Evolutionary conservation across 345 rosid genomes (phyloP).

Genomic region (Eucalyptus pauciflora): DNA sequence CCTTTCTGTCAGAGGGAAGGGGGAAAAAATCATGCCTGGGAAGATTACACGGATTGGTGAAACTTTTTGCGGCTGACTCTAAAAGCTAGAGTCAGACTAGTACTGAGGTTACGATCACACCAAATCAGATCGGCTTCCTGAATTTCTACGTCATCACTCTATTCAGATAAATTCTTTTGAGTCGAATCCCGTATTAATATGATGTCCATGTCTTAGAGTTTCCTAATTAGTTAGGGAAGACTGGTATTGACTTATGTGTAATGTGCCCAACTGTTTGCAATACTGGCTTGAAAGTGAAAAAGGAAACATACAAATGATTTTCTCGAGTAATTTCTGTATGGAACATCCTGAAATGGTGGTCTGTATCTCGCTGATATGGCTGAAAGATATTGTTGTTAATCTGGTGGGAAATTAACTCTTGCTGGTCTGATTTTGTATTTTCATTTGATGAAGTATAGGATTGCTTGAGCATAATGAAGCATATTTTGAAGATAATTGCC

Average conservation of each 20-base stretch:
- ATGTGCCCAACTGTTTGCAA: not conserved
- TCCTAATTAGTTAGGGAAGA: not conserved
- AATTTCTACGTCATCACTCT: not conserved
- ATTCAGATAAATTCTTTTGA: not conserved
- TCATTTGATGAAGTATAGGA: not conserved
- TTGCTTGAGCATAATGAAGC: slow-evolving; percentile 26
- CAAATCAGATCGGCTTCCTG: not conserved
- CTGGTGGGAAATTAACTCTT: not conserved
- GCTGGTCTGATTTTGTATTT: not conserved
- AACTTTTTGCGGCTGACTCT: too few species aligned
- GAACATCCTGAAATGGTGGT: not conserved
- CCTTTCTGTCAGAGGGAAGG: too few species aligned
- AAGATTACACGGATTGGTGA: too few species aligned
- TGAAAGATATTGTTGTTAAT: not conserved
- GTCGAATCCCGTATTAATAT: not conserved
- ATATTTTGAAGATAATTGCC: slow-evolving; percentile 22
- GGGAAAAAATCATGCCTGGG: too few species aligned
- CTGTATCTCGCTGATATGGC: not conserved
- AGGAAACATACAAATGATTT: not conserved
- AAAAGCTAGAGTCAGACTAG: too few species aligned
- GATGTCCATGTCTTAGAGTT: not conserved
- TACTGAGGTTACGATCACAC: too few species aligned
- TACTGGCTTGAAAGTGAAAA: not conserved
- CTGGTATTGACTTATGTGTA: not conserved
- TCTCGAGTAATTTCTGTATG: not conserved